These are phyloP conservation scores for Globisporangium camurandrum DNA, from an alignment of 352 stramenopile species.

Conservation along the genomic window DNA sequence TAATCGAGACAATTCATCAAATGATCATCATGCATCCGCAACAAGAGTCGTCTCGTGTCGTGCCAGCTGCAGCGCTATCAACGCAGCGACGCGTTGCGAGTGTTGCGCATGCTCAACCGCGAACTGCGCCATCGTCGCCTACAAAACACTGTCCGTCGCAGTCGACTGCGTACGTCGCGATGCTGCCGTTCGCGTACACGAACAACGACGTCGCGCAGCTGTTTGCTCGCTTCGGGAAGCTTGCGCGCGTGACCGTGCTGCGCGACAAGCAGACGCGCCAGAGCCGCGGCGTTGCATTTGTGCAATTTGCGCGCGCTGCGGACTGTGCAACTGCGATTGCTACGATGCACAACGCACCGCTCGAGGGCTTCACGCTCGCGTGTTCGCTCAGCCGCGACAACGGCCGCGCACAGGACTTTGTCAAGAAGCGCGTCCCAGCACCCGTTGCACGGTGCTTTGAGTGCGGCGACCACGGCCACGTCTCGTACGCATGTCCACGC, in stretches of 20 bases:
- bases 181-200: constrained; percentile 85
- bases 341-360: constrained; percentile 45
- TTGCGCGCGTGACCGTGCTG: constrained; percentile 71
- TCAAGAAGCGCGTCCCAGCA: constrained; percentile 74
- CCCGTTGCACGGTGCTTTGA: constrained; percentile 72
- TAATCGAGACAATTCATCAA: too few species aligned
- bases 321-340: constrained; percentile 47
- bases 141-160: constrained; percentile 13
- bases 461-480: constrained; percentile 66
- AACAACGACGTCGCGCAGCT: constrained; percentile 85
- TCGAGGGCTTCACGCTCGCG: constrained; percentile 58
- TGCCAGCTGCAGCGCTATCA: too few species aligned
- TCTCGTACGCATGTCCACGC: constrained; percentile 78
- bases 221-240: constrained; percentile 65
- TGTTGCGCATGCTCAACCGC: too few species aligned
- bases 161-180: constrained; percentile 79
- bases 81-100: too few species aligned
- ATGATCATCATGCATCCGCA: too few species aligned
- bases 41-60: too few species aligned
- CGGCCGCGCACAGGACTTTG: constrained; percentile 66
- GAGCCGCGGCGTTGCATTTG: constrained; percentile 75
- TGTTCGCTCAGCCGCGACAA: constrained; percentile 76
- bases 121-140: neutral
- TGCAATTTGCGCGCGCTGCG: constrained; percentile 71
- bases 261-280: constrained; percentile 65